Conservation (phyloP, 1,139 yeast genomes). For the Schwanniomyces etchellsii region DNA sequence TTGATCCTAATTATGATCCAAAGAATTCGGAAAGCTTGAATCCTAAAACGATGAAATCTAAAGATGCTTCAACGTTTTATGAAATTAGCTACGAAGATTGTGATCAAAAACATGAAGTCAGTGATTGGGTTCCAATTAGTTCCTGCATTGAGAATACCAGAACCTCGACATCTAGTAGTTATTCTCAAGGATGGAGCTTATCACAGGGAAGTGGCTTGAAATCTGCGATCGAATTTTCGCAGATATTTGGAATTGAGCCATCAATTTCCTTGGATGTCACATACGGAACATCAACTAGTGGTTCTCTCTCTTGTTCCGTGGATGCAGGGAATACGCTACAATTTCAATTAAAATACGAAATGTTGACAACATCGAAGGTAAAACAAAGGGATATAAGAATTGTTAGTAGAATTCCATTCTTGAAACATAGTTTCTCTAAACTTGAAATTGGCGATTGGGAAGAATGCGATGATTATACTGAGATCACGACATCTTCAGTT, state of each 20-base stretch:
- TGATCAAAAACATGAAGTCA: slow-evolving; percentile 4
- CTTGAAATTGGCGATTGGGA: slow-evolving; percentile 16
- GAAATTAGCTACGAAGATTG: slow-evolving; percentile 14
- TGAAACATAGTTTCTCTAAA: slow-evolving; percentile 1
- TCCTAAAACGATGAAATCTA: background rate
- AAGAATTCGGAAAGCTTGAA: background rate
- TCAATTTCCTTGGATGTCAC: slow-evolving; percentile 8
- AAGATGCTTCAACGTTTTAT: slow-evolving; percentile 2
- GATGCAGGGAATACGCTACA: slow-evolving; percentile 16
- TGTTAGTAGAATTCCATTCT: slow-evolving; percentile 3
- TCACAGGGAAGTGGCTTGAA: slow-evolving; percentile 11
- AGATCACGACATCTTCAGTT: slow-evolving; percentile 11
- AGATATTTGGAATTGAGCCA: slow-evolving; percentile 12
- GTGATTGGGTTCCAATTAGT: slow-evolving; percentile 9
- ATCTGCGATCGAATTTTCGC: slow-evolving; percentile 11
- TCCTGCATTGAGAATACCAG: slow-evolving; percentile 8
- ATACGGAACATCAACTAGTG: slow-evolving; percentile 13
- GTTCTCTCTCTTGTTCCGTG: slow-evolving; percentile 17
- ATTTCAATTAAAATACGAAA: slow-evolving; percentile 14
- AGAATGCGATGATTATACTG: slow-evolving; percentile 8
- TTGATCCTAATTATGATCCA: slow-evolving; percentile 5
- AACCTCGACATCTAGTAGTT: slow-evolving; percentile 10
- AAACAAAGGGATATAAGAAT: slow-evolving; percentile 12
- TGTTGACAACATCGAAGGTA: slow-evolving; percentile 11
- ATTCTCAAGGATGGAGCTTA: slow-evolving; percentile 20